Base-by-base conservation (phyloP, 805 yeast species). In the Wickerhamomyces subpelliculosus region DNA sequence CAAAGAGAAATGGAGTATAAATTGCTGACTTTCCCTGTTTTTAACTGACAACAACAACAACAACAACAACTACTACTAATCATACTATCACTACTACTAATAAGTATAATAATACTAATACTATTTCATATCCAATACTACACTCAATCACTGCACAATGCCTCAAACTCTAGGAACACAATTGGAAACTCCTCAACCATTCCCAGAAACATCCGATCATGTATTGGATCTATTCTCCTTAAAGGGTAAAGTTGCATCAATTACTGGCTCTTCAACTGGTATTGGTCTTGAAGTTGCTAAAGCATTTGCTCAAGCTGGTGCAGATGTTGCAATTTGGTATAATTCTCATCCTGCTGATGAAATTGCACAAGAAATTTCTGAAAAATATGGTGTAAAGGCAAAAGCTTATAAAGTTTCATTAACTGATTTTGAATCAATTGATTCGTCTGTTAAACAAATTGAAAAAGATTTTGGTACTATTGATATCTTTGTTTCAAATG, bases 231-330 rank as follows among this genome's bases (percentile, higher is more conserved):
- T 84, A 41, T 85, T 87, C 62, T 79, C 85, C 6, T 68, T 87
- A 42, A 84, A 81, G 65, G 95, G 95, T 20, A 86, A 84, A 60
- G 85, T 83, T 11, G 93, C 94, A 27, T 75, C 84, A 3, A 74
- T 86, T 41, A 84, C 94, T 13, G 96, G 96, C 27, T 81, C 90
- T 3, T 79, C 90, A 11, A 70, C 81, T 34, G 96, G 96, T 19
- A 85, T 87, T 47, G 96, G 95, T 11, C 71, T 64, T 43, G 86
- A 84, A 4, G 84, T 84, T 27, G 95, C 94, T 22, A 83, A 76
- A 56, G 93, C 89, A 0, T 84, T 67, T 54, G 88, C 90, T 32
- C 90, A 85, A 62, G 90, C 93, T 4, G 96, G 95, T 38, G 95
- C 95, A 8, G 87, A 85, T 47, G 80, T 87, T 25, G 86, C 86